Percentiles rank a stretch among this genome's conserved stretches.
phyloP scores from a whole-genome alignment of 164 flowering plant genomes.

The Vitis amurensis region DNA sequence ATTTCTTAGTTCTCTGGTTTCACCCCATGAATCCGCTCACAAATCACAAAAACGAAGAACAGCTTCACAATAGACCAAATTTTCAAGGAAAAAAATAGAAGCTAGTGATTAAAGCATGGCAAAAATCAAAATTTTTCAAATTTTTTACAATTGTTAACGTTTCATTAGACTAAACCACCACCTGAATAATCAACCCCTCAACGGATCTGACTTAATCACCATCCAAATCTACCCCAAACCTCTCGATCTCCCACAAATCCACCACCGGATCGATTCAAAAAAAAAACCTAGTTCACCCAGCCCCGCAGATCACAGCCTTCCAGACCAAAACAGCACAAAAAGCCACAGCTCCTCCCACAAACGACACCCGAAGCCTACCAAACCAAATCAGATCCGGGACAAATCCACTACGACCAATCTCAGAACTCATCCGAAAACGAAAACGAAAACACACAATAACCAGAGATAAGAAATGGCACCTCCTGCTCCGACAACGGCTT shows the following conservation, averaged over 20 bases:
- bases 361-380: neutral
- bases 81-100: too few relatives aligned
- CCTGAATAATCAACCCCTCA: too few relatives aligned
- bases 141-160: too few relatives aligned
- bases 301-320: neutral
- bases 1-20: too few relatives aligned
- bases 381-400: conserved; percentile 20
- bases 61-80: too few relatives aligned
- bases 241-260: conserved; percentile 2
- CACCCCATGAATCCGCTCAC: too few relatives aligned
- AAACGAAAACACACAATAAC: neutral
- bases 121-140: too few relatives aligned
- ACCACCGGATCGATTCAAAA: conserved; percentile 5
- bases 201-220: conserved; percentile 9
- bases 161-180: too few relatives aligned
- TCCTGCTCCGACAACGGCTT: conserved; percentile 88
- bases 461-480: conserved; percentile 33
- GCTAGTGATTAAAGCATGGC: too few relatives aligned
- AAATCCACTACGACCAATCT: neutral
- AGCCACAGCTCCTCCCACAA: neutral
- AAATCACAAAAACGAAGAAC: too few relatives aligned
- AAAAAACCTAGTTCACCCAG: conserved; percentile 4
- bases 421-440: neutral
- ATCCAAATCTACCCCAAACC: neutral
- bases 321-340: neutral